Conservation (phyloP, 1,284 basidiomycete species). For the Athelia psychrophila region DNA sequence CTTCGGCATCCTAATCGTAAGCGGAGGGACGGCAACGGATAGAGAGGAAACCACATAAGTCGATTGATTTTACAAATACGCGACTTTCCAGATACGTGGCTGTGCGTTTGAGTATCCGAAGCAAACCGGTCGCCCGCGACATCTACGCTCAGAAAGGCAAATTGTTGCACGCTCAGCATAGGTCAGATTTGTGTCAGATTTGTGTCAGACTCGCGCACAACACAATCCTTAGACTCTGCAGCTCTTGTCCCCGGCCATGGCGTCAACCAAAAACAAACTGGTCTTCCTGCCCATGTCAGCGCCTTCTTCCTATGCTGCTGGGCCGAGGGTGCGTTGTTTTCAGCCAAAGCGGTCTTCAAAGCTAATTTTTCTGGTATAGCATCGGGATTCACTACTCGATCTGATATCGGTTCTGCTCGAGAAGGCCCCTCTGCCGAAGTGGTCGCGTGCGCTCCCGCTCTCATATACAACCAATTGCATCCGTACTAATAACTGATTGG, state of each 20-base stretch:
- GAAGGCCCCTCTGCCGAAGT: constrained; percentile 91
- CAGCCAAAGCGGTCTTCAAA: background rate
- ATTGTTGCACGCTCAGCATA: too few relatives aligned
- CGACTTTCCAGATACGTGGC: too few relatives aligned
- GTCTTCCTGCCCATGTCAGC: constrained; percentile 86
- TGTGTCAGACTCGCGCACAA: too few relatives aligned
- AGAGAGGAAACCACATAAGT: too few relatives aligned
- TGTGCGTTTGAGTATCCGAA: too few relatives aligned
- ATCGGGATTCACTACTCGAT: constrained; percentile 97
- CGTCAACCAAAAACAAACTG: constrained; percentile 68
- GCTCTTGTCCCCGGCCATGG: too few relatives aligned
- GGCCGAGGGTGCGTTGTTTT: constrained; percentile 78
- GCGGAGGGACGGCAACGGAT: constrained; percentile 1
- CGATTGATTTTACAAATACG: too few relatives aligned
- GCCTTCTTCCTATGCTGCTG: constrained; percentile 92
- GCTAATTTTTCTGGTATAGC: constrained; percentile 38
- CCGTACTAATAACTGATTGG: constrained; percentile 4
- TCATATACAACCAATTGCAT: background rate
- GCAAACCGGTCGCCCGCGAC: too few relatives aligned
- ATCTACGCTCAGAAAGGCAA: too few relatives aligned
- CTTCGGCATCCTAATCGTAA: background rate
- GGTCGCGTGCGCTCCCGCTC: constrained; percentile 59
- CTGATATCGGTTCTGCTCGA: constrained; percentile 97
- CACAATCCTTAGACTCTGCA: too few relatives aligned
- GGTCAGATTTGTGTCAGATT: too few relatives aligned